A percentile compares a stretch with the other conserved stretches of the same genome.
phyloP scores from a whole-genome alignment of 2,329 filamentous ascomycete genomes.

The Aspergillus fumigatiaffinis region DNA sequence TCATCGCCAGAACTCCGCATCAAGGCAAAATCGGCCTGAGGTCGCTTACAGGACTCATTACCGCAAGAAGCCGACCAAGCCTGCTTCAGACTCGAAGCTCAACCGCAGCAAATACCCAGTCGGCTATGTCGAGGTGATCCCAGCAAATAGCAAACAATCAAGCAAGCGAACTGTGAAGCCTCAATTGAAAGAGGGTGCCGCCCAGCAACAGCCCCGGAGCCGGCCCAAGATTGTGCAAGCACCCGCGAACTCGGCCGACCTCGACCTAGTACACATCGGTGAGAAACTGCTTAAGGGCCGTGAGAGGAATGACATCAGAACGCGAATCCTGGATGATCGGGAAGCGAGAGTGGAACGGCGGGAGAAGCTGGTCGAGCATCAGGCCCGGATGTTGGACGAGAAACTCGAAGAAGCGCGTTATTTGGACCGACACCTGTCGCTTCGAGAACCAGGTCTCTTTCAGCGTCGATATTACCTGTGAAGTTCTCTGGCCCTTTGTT shows the following conservation, averaged over 20 bases:
- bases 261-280: conserved; percentile 6
- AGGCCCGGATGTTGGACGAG: conserved; percentile 19
- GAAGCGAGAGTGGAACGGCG: conserved; percentile 23
- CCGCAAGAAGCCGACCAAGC: conserved; percentile 18
- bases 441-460: conserved; percentile 14
- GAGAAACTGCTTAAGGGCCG: conserved; percentile 10
- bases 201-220: conserved; percentile 10
- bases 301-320: conserved; percentile 22
- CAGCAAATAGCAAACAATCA: conserved; percentile 17
- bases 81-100: conserved; percentile 1
- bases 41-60: conserved; percentile 23
- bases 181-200: neutral
- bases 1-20: conserved; percentile 16
- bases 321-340: conserved; percentile 25
- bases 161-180: conserved; percentile 2
- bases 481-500: neutral
- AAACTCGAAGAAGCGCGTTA: conserved; percentile 9
- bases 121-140: conserved; percentile 22
- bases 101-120: conserved; percentile 11
- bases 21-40: conserved; percentile 14
- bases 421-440: conserved; percentile 11
- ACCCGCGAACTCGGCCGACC: conserved; percentile 9
- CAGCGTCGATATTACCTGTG: conserved; percentile 12
- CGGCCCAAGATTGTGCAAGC: conserved; percentile 17
- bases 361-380: conserved; percentile 19